Percentiles rank a stretch among this genome's conserved stretches.
Evolutionary conservation across 2,329 filamentous ascomycete species (phyloP).

Genomic region (Ilyonectria mors-panacis): DNA sequence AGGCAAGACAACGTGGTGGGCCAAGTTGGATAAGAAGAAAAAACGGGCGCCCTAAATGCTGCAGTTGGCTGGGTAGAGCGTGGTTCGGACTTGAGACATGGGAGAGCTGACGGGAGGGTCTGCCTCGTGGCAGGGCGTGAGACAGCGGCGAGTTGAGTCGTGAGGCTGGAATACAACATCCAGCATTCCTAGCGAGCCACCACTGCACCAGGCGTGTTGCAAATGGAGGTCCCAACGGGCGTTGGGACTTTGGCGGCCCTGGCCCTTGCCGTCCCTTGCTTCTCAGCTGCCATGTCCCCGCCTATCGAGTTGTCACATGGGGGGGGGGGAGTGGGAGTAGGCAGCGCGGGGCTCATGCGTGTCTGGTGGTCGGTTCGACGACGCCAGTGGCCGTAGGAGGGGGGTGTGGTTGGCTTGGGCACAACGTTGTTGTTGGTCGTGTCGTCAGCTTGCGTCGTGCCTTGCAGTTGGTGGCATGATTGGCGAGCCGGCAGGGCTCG

Average conservation of each 20-base stretch:
- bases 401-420: slow-evolving; percentile 33
- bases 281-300: slow-evolving; percentile 41
- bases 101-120: slow-evolving; percentile 19
- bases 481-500: slow-evolving; percentile 43
- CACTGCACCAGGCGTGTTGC: not conserved
- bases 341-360: slow-evolving; percentile 40
- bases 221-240: slow-evolving; percentile 32
- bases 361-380: slow-evolving; percentile 23
- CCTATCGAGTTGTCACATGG: slow-evolving; percentile 48
- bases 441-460: slow-evolving; percentile 49
- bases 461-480: slow-evolving; percentile 50
- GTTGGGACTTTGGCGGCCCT: slow-evolving; percentile 13
- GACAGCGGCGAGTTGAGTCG: slow-evolving; percentile 32
- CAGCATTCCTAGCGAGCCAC: not conserved
- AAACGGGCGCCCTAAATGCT: slow-evolving; percentile 26
- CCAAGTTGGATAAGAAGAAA: slow-evolving; percentile 25
- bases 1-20: slow-evolving; percentile 40
- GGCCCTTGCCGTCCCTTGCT: slow-evolving; percentile 42
- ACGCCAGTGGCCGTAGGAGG: slow-evolving; percentile 26
- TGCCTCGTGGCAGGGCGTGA: slow-evolving; percentile 38
- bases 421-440: slow-evolving; percentile 41
- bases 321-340: slow-evolving; percentile 43
- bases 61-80: slow-evolving; percentile 32
- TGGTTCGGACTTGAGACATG: slow-evolving; percentile 43
- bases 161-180: slow-evolving; percentile 22